A percentile compares a stretch with the other conserved stretches of the same genome.
These are phyloP conservation scores for Plasmodiophora brassicae DNA, from an alignment of 208 protist genomes.

Conservation along the genomic window DNA sequence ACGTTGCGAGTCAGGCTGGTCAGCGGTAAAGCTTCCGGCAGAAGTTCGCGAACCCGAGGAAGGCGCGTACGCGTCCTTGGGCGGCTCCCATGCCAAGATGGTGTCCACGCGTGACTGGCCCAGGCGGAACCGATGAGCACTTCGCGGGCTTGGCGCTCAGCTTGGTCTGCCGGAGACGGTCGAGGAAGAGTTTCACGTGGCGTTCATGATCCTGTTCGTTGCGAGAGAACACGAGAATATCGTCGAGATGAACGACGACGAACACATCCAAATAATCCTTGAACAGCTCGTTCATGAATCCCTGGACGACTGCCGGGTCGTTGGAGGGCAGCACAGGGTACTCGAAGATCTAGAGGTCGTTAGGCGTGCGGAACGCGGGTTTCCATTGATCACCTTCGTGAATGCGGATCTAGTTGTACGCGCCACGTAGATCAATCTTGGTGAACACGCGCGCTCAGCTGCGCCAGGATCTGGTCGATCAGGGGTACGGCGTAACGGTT, in stretches of 20 bases:
- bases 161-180: neutral
- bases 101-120: too few species aligned
- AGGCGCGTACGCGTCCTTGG: too few species aligned
- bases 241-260: constrained; percentile 1
- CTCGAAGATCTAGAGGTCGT: neutral
- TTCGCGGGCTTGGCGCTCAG: neutral
- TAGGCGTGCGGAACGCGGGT: neutral
- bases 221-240: neutral
- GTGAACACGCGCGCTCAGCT: too few species aligned
- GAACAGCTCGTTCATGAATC: neutral
- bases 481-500: too few species aligned
- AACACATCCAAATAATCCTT: neutral
- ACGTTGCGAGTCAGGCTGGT: too few species aligned
- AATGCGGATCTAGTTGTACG: neutral
- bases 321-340: neutral
- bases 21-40: too few species aligned
- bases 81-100: too few species aligned
- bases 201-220: neutral
- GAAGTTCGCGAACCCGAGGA: too few species aligned
- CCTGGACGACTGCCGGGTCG: neutral
- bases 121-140: too few species aligned
- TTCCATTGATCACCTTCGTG: neutral
- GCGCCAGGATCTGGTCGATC: too few species aligned
- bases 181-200: neutral
- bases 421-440: constrained; percentile 20